Conservation (phyloP, 2,329 filamentous ascomycete genomes). For the Didymella segeticola region DNA sequence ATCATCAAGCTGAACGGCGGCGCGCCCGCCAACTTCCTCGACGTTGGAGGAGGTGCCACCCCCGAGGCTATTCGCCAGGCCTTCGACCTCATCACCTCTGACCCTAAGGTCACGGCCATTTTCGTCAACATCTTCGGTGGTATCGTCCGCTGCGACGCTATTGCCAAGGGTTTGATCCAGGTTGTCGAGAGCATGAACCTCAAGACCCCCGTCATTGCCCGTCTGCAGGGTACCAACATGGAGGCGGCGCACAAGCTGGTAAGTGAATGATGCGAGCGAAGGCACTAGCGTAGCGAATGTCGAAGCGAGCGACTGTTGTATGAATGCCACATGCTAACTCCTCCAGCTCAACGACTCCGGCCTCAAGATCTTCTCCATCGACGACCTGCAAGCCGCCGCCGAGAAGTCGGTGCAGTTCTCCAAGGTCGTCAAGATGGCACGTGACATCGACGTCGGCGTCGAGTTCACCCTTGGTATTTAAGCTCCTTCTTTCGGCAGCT, state of each 20-base stretch:
- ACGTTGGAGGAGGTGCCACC: constrained; percentile 96
- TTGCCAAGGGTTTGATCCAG: constrained; percentile 93
- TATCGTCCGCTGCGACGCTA: constrained; percentile 97
- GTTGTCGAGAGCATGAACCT: constrained; percentile 95
- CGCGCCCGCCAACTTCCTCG: constrained; percentile 95
- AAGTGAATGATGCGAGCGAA: constrained; percentile 42
- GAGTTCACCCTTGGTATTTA: constrained; percentile 74
- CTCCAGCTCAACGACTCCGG: constrained; percentile 88
- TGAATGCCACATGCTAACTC: constrained; percentile 14
- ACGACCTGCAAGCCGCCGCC: constrained; percentile 94
- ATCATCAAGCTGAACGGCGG: constrained; percentile 99
- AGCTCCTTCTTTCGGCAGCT: constrained; percentile 19
- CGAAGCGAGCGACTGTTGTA: not conserved
- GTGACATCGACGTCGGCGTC: constrained; percentile 96
- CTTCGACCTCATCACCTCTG: constrained; percentile 98
- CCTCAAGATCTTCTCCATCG: constrained; percentile 99
- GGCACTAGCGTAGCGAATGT: too few relatives aligned
- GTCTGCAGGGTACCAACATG: constrained; percentile 98
- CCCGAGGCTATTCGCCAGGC: constrained; percentile 96
- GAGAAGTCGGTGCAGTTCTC: constrained; percentile 99
- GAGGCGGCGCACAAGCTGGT: constrained; percentile 85
- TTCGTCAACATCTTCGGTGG: constrained; percentile 99
- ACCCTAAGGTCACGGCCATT: constrained; percentile 97
- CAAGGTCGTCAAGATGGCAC: constrained; percentile 98
- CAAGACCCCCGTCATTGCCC: constrained; percentile 93